These are phyloP conservation scores for Striga asiatica DNA, from an alignment of 257 asterid genomes.

Conservation along the genomic window DNA sequence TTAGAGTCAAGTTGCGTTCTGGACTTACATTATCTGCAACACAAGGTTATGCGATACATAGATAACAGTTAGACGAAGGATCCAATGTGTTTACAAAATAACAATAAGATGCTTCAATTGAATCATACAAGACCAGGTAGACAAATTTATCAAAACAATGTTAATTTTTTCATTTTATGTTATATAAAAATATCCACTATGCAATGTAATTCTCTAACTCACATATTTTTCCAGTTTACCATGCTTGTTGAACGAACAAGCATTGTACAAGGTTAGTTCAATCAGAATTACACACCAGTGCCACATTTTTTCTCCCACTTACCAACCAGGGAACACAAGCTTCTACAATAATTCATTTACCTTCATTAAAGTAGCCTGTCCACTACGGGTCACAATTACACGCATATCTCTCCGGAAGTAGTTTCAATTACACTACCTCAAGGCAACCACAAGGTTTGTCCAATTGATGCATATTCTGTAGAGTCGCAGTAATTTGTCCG, in stretches of 20 bases:
- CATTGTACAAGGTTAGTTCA: neutral
- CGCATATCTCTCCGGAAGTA: neutral
- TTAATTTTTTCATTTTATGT: neutral
- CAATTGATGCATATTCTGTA: neutral
- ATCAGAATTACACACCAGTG: neutral
- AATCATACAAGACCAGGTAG: slow-evolving; percentile 1
- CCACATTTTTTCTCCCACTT: neutral
- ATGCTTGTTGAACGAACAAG: neutral
- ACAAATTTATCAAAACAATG: neutral
- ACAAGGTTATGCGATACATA: slow-evolving; percentile 13
- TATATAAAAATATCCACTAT: neutral
- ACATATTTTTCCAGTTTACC: slow-evolving; percentile 8
- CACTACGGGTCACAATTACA: neutral
- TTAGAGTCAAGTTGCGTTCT: slow-evolving; percentile 66
- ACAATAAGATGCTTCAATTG: slow-evolving; percentile 7
- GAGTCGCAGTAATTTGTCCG: too few species aligned
- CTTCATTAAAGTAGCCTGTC: neutral
- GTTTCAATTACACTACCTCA: too few species aligned
- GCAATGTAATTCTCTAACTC: neutral
- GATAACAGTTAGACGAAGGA: neutral
- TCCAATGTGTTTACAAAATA: slow-evolving; percentile 6
- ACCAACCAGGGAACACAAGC: neutral
- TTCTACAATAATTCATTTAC: neutral
- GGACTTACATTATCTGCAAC: slow-evolving; percentile 71
- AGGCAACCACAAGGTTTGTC: too few species aligned